phyloP scores from a whole-genome alignment of 202 grass and related monocot species.

The Panicum hallii region DNA sequence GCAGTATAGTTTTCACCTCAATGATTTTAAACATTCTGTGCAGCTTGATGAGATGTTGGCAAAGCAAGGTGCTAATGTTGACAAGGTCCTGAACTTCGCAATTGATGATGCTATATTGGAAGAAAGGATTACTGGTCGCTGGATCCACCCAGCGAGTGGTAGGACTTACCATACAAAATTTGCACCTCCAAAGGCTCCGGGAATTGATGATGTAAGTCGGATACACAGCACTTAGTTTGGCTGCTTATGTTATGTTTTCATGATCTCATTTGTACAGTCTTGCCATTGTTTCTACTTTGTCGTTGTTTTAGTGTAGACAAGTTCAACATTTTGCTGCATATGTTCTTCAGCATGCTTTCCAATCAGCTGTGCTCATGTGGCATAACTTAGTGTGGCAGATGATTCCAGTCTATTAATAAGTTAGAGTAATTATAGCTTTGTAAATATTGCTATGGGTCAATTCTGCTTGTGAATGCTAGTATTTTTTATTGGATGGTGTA shows the following conservation, averaged over 20 bases:
- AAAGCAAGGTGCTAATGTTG: slow-evolving; percentile 77
- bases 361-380: not conserved
- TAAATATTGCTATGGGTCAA: not conserved
- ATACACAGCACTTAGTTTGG: not conserved
- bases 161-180: slow-evolving; percentile 96
- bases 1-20: not conserved
- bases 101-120: slow-evolving; percentile 93
- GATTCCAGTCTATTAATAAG: slow-evolving; percentile 1
- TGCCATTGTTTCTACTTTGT: not conserved
- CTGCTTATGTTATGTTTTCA: slow-evolving; percentile 28
- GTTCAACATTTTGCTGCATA: not conserved
- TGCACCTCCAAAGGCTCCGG: slow-evolving; percentile 81
- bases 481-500: slow-evolving; percentile 16
- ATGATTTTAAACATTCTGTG: slow-evolving; percentile 12
- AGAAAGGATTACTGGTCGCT: slow-evolving; percentile 91
- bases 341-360: slow-evolving; percentile 13
- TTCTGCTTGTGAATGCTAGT: slow-evolving; percentile 2
- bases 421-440: not conserved
- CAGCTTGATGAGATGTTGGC: slow-evolving; percentile 97
- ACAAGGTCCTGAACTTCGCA: slow-evolving; percentile 92
- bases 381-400: slow-evolving; percentile 3
- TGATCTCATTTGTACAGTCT: not conserved
- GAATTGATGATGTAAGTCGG: slow-evolving; percentile 86
- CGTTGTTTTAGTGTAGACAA: not conserved
- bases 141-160: slow-evolving; percentile 84